Conservation (phyloP, 257 asterid species). For the Nicotiana knightiana region DNA sequence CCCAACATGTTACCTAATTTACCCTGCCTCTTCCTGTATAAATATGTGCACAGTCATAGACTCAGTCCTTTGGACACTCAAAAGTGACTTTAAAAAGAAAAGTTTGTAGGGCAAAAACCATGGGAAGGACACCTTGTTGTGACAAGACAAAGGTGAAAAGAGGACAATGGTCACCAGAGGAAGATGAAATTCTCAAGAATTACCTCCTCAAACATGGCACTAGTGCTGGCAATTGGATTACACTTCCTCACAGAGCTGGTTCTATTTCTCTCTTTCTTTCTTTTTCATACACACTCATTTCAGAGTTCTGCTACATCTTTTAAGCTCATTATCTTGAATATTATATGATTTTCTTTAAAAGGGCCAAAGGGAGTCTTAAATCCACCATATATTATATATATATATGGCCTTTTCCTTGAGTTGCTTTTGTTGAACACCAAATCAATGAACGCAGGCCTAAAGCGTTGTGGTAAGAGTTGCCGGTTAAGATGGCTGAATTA, state of each 20-base stretch:
- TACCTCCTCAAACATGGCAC: constrained; percentile 40
- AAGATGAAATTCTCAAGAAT: constrained; percentile 47
- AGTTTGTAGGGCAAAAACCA: background rate
- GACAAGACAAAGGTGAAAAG: constrained; percentile 55
- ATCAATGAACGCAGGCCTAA: constrained; percentile 27
- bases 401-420: no score
- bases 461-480: constrained; percentile 58
- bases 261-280: background rate
- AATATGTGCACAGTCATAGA: background rate
- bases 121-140: constrained; percentile 59
- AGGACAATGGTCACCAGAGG: constrained; percentile 62
- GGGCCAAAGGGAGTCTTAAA: no score
- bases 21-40: background rate
- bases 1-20: background rate
- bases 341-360: no score
- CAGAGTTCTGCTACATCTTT: no score
- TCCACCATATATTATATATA: background rate
- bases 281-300: background rate
- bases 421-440: background rate
- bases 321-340: no score
- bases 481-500: constrained; percentile 60
- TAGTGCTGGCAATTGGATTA: constrained; percentile 39
- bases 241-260: constrained; percentile 60
- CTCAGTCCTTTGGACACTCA: background rate
- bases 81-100: background rate